Conservation (phyloP, 129 eudicot species). For the Oenanthe sinensis region DNA sequence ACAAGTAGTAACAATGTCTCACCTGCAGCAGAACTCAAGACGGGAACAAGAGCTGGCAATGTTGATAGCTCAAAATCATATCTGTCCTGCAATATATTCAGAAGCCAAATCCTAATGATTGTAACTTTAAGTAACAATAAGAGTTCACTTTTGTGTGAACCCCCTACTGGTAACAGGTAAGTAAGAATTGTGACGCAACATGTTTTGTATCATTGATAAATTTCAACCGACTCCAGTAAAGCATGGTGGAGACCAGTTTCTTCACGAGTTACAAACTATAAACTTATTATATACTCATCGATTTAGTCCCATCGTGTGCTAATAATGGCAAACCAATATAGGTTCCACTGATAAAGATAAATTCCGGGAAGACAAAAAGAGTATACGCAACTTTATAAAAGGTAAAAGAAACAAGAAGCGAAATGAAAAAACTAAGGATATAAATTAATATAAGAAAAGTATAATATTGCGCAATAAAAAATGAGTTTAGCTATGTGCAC, state of each 20-base stretch:
- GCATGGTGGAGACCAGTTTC: background rate
- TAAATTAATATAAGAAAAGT: background rate
- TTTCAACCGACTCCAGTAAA: background rate
- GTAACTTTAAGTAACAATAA: background rate
- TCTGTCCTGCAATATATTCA: slow-evolving; percentile 59
- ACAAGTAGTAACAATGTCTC: slow-evolving; percentile 86
- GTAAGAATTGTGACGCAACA: background rate
- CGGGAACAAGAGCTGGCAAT: slow-evolving; percentile 92
- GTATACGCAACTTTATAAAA: background rate
- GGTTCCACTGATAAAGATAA: background rate
- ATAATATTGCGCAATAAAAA: background rate
- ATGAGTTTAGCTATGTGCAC: background rate
- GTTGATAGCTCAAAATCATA: slow-evolving; percentile 87
- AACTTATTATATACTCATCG: background rate
- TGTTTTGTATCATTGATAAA: background rate
- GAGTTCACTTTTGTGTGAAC: background rate
- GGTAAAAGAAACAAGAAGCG: background rate
- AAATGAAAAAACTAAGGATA: background rate
- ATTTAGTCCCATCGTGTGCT: background rate
- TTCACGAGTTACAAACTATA: background rate
- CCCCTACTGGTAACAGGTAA: background rate
- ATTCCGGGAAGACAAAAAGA: background rate
- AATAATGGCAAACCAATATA: background rate
- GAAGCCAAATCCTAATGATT: background rate
- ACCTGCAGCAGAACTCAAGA: slow-evolving; percentile 79